phyloP scores from a whole-genome alignment of 768 basidiomycete genomes.

The Leucosporidium creatinivorum region DNA sequence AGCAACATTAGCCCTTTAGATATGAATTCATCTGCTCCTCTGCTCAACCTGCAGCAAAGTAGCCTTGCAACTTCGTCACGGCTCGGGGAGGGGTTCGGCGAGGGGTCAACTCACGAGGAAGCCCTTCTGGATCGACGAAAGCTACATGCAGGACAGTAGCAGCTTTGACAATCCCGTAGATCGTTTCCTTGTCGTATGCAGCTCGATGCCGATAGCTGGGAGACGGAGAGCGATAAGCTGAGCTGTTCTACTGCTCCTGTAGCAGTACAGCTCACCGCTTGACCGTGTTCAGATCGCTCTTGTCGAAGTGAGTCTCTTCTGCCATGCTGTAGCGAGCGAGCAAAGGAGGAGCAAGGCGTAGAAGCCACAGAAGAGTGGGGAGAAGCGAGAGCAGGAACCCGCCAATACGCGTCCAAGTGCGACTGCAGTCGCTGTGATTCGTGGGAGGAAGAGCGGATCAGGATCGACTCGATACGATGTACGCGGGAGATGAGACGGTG shows the following conservation, averaged over 20 bases:
- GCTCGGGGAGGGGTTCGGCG: not conserved
- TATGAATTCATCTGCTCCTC: too few relatives aligned
- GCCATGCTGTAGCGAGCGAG: not conserved
- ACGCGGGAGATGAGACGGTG: too few relatives aligned
- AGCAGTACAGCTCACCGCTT: not conserved
- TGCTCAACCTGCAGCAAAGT: not conserved
- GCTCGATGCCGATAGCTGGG: not conserved
- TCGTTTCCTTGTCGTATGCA: not conserved
- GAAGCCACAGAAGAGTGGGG: too few relatives aligned
- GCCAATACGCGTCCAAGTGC: too few relatives aligned
- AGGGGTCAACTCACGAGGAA: not conserved
- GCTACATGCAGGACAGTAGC: not conserved
- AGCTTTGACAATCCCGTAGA: not conserved
- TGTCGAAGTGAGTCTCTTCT: not conserved
- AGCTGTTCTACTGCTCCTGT: not conserved
- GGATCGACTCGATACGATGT: too few relatives aligned
- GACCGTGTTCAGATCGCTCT: constrained; percentile 4
- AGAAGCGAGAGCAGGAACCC: too few relatives aligned
- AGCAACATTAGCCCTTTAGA: too few relatives aligned
- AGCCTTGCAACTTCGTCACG: too few relatives aligned
- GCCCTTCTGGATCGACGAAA: not conserved
- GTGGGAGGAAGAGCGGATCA: too few relatives aligned
- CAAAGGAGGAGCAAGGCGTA: not conserved
- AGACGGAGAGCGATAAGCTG: too few relatives aligned
- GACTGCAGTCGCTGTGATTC: too few relatives aligned